Conservation (phyloP, 2,329 filamentous ascomycete genomes). For the Sarocladiaceae sp. region DNA sequence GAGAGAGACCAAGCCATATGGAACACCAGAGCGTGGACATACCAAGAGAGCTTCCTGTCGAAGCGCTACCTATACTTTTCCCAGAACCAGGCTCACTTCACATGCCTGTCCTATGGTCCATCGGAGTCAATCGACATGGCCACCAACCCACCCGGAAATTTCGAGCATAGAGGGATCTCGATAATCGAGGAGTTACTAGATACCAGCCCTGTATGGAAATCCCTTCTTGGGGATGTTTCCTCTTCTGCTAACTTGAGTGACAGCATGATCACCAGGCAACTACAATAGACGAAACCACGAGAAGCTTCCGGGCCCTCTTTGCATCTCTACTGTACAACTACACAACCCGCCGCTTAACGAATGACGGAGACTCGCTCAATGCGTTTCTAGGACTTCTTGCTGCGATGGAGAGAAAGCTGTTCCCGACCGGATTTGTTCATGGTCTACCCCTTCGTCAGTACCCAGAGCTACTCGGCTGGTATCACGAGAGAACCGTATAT, state of each 20-base stretch:
- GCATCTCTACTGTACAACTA: neutral
- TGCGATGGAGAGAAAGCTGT: neutral
- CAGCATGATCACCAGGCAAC: no score
- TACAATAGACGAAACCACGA: no score
- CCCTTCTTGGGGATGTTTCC: no score
- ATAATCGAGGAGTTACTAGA: no score
- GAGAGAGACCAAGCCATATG: neutral
- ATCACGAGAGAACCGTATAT: neutral
- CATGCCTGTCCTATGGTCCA: neutral
- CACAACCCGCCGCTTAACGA: neutral
- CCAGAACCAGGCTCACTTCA: neutral
- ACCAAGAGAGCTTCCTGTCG: neutral
- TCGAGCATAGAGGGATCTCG: neutral
- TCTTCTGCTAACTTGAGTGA: no score
- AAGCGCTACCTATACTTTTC: neutral
- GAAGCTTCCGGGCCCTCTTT: no score
- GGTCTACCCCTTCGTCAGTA: neutral
- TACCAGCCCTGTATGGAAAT: no score
- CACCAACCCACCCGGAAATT: neutral
- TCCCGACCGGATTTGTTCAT: neutral
- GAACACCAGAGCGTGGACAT: neutral
- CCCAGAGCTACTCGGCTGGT: neutral
- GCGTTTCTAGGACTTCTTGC: neutral
- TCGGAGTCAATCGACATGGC: neutral
- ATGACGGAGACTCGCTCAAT: neutral